Base-by-base conservation (phyloP, 2,329 filamentous ascomycete species). In the Apiospora arundinis region DNA sequence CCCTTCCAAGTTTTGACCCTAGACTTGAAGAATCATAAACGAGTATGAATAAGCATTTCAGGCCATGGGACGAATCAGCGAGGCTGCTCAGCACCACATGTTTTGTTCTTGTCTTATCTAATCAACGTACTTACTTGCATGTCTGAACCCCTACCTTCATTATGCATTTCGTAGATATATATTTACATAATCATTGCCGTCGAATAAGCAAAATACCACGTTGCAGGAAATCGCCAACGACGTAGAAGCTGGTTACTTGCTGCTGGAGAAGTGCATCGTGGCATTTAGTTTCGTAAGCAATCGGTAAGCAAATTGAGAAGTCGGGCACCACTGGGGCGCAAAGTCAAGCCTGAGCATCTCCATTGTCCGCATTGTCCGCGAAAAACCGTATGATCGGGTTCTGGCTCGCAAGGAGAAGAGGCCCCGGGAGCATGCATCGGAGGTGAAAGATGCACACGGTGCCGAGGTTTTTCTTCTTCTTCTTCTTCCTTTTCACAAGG, bases 361-460 rank as follows among this genome's bases (percentile, higher is more conserved):
- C 28, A 37, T 28, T 25, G 52, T 16, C 49, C n/a, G n/a, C 25
- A 56, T 56, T 56, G 49, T 16, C 28, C 25, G 49, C 49, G 49
- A 56, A 56, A 56, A 56, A 56, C 49, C 49, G 49, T 60, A 60
- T 37, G 52, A 60, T 60, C 7, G 52, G 8, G 2, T 21, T 28
- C 52, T 37, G 28, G 28, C 23, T 28, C 16, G 52, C 52, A 60
- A 60, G 16, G 52, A 7, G 18, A 60, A 21, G 52, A 60, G 28
- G 52, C 52, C 52, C 52, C 52, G 52, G 52, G 28, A 37, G 32
- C 52, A 28, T 60, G 52, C 52, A 60, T 60, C 52, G 52, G 52
- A 60, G 52, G 52, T 60, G 12, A 60, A 28, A 60, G 52, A 16
- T 28, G 52, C 16, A 60, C 28, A 37, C 52, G 52, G 52, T 60